Evolutionary conservation across 192 early-diverging fungal genomes (phyloP).

Genomic region (Cetraspora pellucida): DNA sequence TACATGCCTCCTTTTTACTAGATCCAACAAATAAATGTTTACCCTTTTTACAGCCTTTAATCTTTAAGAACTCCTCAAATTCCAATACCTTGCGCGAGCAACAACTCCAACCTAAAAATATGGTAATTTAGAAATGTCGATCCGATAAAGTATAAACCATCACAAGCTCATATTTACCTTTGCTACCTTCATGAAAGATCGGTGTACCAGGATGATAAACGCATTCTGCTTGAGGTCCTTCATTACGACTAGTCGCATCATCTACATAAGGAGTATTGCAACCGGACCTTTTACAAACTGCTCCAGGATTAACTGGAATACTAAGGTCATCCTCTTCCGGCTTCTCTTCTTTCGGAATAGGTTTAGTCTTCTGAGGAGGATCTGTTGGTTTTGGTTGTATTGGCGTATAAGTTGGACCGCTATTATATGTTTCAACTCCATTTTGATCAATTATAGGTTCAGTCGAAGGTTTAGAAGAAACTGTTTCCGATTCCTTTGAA

Average conservation of each 20-base stretch:
- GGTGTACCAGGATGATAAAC: slow-evolving; percentile 86
- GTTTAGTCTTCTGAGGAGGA: slow-evolving; percentile 41
- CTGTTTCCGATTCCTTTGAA: slow-evolving; percentile 34
- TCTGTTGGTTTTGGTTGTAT: slow-evolving; percentile 36
- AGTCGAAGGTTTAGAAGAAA: background rate
- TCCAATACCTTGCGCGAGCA: slow-evolving; percentile 93
- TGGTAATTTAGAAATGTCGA: background rate
- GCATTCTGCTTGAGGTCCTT: slow-evolving; percentile 62
- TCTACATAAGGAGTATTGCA: slow-evolving; percentile 73
- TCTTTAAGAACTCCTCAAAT: slow-evolving; percentile 98
- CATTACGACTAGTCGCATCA: slow-evolving; percentile 56
- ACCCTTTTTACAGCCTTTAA: slow-evolving; percentile 88
- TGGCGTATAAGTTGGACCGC: slow-evolving; percentile 31
- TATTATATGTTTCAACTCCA: slow-evolving; percentile 46
- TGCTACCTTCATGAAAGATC: slow-evolving; percentile 97
- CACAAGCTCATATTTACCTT: slow-evolving; percentile 49
- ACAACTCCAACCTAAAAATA: slow-evolving; percentile 76
- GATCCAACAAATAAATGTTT: slow-evolving; percentile 87
- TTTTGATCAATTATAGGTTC: slow-evolving; percentile 26
- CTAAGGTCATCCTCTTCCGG: slow-evolving; percentile 78
- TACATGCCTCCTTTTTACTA: slow-evolving; percentile 31
- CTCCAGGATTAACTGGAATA: slow-evolving; percentile 68
- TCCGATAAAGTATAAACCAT: background rate
- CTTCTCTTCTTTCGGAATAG: slow-evolving; percentile 59
- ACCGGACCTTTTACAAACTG: slow-evolving; percentile 81